Evolutionary conservation across 371 early-diverging fungal species (phyloP).

Genomic region (Rhizopus stolonifer): DNA sequence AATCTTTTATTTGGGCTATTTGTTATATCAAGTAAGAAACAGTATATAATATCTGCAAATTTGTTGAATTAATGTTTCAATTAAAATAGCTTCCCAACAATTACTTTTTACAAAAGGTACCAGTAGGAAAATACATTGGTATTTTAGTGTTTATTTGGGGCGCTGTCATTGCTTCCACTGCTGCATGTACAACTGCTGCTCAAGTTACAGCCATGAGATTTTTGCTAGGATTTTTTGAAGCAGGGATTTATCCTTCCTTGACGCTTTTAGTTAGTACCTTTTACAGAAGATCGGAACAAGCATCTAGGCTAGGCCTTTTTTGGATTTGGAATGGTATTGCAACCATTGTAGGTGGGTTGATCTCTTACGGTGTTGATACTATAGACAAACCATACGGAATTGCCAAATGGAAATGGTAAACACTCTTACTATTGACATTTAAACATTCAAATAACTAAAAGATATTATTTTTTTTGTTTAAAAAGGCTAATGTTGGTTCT

Average conservation of each 20-base stretch:
- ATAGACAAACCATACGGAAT: slow-evolving; percentile 44
- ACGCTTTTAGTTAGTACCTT: slow-evolving; percentile 37
- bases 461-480: background rate
- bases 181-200: slow-evolving; percentile 30
- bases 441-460: background rate
- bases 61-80: background rate
- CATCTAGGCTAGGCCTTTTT: slow-evolving; percentile 35
- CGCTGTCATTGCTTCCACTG: slow-evolving; percentile 26
- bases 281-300: slow-evolving; percentile 40
- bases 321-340: slow-evolving; percentile 52
- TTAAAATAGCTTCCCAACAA: slow-evolving; percentile 39
- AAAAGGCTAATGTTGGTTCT: slow-evolving; percentile 45
- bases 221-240: slow-evolving; percentile 32
- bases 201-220: slow-evolving; percentile 42
- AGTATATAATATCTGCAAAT: too few species aligned
- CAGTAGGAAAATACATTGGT: slow-evolving; percentile 37
- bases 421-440: too few species aligned
- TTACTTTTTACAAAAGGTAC: slow-evolving; percentile 36
- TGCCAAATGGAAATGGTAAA: slow-evolving; percentile 59
- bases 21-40: slow-evolving; percentile 34
- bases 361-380: slow-evolving; percentile 56
- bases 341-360: slow-evolving; percentile 59
- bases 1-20: slow-evolving; percentile 42
- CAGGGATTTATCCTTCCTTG: slow-evolving; percentile 28
- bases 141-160: slow-evolving; percentile 38